These are phyloP conservation scores for Tetracladium marchalianum DNA, from an alignment of 495 filamentous ascomycete genomes.

Conservation along the genomic window DNA sequence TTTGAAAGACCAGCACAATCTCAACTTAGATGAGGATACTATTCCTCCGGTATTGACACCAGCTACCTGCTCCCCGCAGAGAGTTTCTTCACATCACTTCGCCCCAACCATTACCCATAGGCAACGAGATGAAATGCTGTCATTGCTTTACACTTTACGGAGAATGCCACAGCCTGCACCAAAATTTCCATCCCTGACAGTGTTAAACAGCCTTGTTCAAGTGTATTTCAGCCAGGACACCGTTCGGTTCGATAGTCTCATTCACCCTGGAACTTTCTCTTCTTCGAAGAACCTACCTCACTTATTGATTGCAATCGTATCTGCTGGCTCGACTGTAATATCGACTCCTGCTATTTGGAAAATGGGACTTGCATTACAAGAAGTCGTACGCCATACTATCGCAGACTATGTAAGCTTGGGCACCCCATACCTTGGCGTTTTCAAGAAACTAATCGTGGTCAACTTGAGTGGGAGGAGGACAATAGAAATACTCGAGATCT, in stretches of 20 bases:
- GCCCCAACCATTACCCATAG: neutral
- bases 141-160: neutral
- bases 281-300: neutral
- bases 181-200: neutral
- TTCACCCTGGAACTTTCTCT: neutral
- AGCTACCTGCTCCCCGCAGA: too few species aligned
- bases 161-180: neutral
- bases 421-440: too few species aligned
- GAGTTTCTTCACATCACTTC: too few species aligned
- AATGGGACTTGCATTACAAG: neutral
- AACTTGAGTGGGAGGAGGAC: slow-evolving; percentile 53
- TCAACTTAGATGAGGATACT: slow-evolving; percentile 4
- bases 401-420: too few species aligned
- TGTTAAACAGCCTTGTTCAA: neutral
- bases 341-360: neutral
- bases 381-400: too few species aligned
- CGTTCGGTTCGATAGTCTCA: neutral
- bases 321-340: neutral
- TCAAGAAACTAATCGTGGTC: too few species aligned
- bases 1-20: slow-evolving; percentile 7
- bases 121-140: neutral
- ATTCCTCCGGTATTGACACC: slow-evolving; percentile 2
- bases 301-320: neutral
- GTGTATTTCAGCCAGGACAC: neutral
- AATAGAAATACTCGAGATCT: slow-evolving; percentile 42